Evolutionary conservation across 2,329 filamentous ascomycete genomes (phyloP), one percentile per base, ranked within the genome.

Genomic region (Chaetomium sp.): DNA sequence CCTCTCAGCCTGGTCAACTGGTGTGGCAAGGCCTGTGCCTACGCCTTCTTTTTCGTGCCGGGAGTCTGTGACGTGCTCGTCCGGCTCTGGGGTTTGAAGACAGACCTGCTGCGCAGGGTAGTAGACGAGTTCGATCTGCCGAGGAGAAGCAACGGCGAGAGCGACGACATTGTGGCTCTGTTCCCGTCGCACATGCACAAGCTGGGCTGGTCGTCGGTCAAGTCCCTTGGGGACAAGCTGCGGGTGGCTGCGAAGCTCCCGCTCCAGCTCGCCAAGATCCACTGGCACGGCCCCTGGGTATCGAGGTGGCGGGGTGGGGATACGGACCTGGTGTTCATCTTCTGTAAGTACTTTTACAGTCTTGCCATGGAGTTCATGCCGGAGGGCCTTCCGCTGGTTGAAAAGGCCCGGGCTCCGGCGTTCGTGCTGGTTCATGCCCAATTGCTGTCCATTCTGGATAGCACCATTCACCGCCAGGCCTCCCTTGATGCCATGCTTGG

Each of bases 1-100:
- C 84, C 85, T 1, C 72, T 81, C 23, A 90, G 87, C 70, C 76
- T 93, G 65, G 91, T 97, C 64, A 90, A 90, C 33, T 97, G 97
- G 74, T 92, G 91, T 61, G 93, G 92, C 65, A 96, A 95, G 77
- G 91, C 92, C 4, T 94, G 91, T 73, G 93, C 93, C 1, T 97
- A 96, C 76, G 93, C 92, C 33, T 97, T 96, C 77, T 95, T 94
- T 78, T 97, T 96, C 72, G 93, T 91, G 31, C 92, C 92, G 0
- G 92, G 92, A 4, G 86, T 96, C 62, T 90, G 92, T 8, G 92
- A 96, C 72, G 86, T 96, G 58, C 81, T 97, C 57, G 86, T 94
- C 29, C 87, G 92, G 19, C 80, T 97, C 5, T 97, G 93, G 93
- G 87, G 86, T 45, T 82, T 92, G 23, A 86, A 87, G 2, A 80